Evolutionary conservation across 768 basidiomycete genomes (phyloP).

Genomic region (Solioccasus polychromus): DNA sequence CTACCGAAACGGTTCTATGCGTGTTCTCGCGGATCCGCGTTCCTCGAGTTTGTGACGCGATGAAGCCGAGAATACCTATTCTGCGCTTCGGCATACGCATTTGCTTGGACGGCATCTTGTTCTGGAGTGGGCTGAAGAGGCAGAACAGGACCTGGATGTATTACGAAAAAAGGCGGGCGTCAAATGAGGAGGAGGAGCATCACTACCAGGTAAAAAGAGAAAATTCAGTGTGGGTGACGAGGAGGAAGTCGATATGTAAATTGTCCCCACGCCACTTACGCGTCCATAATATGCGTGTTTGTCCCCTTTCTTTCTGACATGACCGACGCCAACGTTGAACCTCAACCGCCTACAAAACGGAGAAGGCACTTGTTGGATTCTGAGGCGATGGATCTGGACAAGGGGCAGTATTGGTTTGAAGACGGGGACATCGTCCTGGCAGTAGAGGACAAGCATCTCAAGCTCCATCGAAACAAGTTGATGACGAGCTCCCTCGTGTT

Average conservation of each 20-base stretch:
- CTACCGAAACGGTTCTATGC: conserved; percentile 90
- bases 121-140: conserved; percentile 89
- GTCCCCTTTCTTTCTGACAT: too few relatives aligned
- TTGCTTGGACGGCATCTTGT: conserved; percentile 94
- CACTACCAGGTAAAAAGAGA: conserved; percentile 71
- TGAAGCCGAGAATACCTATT: conserved; percentile 89
- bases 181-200: conserved; percentile 66
- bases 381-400: neutral
- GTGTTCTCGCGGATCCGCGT: conserved; percentile 90
- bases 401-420: conserved; percentile 27
- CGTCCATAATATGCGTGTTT: neutral
- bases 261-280: conserved; percentile 8
- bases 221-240: conserved; percentile 57
- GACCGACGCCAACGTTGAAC: too few relatives aligned
- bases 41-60: conserved; percentile 88
- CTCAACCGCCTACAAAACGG: conserved; percentile 6
- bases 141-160: conserved; percentile 71
- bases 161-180: conserved; percentile 79
- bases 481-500: conserved; percentile 29
- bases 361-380: too few relatives aligned
- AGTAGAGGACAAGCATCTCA: conserved; percentile 22
- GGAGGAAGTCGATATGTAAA: too few relatives aligned
- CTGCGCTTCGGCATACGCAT: conserved; percentile 88
- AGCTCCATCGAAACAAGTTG: conserved; percentile 24
- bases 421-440: conserved; percentile 37